Conservation (phyloP, 2,329 filamentous ascomycete species). For the Calonectria leucothoes region DNA sequence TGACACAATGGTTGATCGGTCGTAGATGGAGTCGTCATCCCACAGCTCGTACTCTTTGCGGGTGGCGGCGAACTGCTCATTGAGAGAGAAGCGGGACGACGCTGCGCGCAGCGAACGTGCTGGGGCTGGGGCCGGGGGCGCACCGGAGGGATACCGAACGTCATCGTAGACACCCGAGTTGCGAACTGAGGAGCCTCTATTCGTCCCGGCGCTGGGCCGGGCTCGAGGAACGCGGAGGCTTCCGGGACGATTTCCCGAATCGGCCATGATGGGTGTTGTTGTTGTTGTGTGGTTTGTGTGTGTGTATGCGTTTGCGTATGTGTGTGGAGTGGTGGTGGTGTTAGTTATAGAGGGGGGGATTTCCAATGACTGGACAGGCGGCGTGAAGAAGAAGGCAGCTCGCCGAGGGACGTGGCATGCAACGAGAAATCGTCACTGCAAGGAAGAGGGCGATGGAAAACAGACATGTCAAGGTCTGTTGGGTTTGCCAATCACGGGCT, state of each 20-base stretch:
- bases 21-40: conserved; percentile 60
- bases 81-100: conserved; percentile 59
- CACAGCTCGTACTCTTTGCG: conserved; percentile 59
- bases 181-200: conserved; percentile 39
- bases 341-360: conserved; percentile 9
- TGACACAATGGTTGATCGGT: conserved; percentile 43
- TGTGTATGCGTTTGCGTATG: neutral
- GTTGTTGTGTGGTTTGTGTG: neutral
- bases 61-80: conserved; percentile 61
- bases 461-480: conserved; percentile 13
- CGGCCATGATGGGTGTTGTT: conserved; percentile 40
- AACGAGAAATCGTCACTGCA: neutral
- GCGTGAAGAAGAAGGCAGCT: neutral
- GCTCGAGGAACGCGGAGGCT: conserved; percentile 45
- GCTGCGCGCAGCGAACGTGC: conserved; percentile 47
- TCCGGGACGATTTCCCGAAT: conserved; percentile 38
- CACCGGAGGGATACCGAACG: conserved; percentile 30
- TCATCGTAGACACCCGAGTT: conserved; percentile 39
- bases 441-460: neutral
- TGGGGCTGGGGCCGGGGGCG: conserved; percentile 9
- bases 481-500: conserved; percentile 38
- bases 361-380: neutral
- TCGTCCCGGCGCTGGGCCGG: conserved; percentile 30
- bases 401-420: neutral
- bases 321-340: conserved; percentile 11